Percentiles rank a stretch among this genome's conserved stretches.
Conservation (phyloP, 2,329 filamentous ascomycete genomes). For the Diaporthe amygdali region DNA sequence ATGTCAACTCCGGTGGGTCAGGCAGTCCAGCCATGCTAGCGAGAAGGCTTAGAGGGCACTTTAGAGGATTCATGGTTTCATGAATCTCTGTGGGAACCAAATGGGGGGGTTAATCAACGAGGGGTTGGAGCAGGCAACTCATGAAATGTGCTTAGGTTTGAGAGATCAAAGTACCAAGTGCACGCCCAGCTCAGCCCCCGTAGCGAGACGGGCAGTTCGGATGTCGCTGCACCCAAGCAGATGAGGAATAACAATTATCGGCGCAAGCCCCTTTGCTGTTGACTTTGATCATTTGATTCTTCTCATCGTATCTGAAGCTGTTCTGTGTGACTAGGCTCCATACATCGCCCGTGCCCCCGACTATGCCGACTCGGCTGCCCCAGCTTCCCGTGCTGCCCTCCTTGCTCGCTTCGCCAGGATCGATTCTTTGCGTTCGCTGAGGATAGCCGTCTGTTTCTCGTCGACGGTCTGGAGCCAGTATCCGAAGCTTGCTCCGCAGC, state of each 20-base stretch:
- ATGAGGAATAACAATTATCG: conserved; percentile 8
- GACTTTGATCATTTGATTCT: background rate
- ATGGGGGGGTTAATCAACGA: background rate
- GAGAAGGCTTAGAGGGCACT: background rate
- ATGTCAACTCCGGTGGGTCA: background rate
- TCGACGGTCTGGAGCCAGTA: conserved; percentile 97
- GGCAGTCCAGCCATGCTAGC: background rate
- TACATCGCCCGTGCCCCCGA: background rate
- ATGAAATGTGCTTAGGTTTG: background rate
- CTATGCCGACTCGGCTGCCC: conserved; percentile 37
- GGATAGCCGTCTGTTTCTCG: conserved; percentile 75
- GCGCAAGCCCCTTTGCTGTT: background rate
- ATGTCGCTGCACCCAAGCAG: conserved; percentile 9
- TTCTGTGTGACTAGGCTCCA: background rate
- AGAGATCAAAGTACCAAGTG: background rate
- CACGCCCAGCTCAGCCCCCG: background rate
- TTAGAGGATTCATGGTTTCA: background rate
- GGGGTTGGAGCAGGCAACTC: background rate
- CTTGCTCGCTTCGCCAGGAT: conserved; percentile 90
- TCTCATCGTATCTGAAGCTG: background rate
- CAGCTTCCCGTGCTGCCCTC: conserved; percentile 70
- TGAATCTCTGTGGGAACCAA: background rate
- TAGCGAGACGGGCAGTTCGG: no score
- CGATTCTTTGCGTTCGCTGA: conserved; percentile 78
- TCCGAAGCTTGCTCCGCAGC: conserved; percentile 87